Evolutionary conservation across 768 basidiomycete species (phyloP), one percentile per base, ranked within the genome.

Genomic region (Phanerodontia chrysosporium): DNA sequence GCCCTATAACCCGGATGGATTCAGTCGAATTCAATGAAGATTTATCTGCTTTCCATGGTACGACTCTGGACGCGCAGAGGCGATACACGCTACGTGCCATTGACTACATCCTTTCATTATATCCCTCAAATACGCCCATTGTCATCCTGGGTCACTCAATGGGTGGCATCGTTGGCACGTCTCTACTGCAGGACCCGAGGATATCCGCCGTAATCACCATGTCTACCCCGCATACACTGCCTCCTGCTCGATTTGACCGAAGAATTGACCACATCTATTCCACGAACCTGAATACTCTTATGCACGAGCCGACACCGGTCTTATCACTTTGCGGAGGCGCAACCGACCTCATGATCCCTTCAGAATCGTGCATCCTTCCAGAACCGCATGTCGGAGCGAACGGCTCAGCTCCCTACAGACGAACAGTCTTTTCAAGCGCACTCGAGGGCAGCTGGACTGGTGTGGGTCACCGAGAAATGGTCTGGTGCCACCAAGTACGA

Each of bases 401-500:
- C 39, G 48, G 2, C 10, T 44, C 46, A 5, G 62, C 66, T 21
- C 64, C 67, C 14, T 86, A 81, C 59, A 72, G 85, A 44, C 78
- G 79, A 39, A 87, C 86, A 0, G 78, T 95, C 4, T 96, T 97
- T 68, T 90, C 93, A 0, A 90, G 90, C 30, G 88, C 86, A 0
- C 75, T 98, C 25, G 90, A 95, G 49, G 92, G 92, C n/a, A 83
- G 87, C 2, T 96, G 95, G 91, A 92, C 95, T 1, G 92, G 93
- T 1, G 91, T 98, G 4, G 96, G 95, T 25, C 97, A 99, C 70
- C 86, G 86, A 44, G 95, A 92, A 60, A 95, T 98, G 84, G 93
- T 98, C 3, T 99, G 97, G 97, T 98, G 97, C 69, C 92, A 98
- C 72, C 97, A 99, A 73, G 87, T 98, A 10, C 87, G 97, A 42